Base-by-base conservation (phyloP, 1,284 basidiomycete genomes). In the Tilletia horrida region DNA sequence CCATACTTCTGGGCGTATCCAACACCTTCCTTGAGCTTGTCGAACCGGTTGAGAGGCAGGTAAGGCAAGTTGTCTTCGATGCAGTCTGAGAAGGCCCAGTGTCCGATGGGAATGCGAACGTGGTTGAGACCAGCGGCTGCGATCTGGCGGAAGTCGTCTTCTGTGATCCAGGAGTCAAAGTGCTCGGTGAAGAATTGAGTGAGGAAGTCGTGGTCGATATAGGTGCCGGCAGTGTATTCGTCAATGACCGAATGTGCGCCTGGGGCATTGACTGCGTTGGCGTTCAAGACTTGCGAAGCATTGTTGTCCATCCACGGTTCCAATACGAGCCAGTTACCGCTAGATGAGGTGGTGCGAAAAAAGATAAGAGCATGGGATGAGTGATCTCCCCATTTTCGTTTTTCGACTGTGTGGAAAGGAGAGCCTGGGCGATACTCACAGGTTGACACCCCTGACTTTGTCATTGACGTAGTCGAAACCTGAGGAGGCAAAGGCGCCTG, bases 251-350 rank as follows among this genome's bases (percentile, higher is more conserved):
- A 69, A 68, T 74, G 73, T 25, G 71, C 62, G 40, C 62, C 71
- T 35, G 74, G 74, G 0, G 74, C 73, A 64, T 77, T 77, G 70
- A 74, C 70, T 59, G 72, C 62, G 31, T 69, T 68, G 48, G 44
- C 63, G 27, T 70, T 70, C 45, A 70, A 62, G 27, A 25, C 52
- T 4, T 35, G 9, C 23, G 45, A 65, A 21, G 69, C 31, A 11
- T 25, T 31, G 18, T 63, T 25, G 52, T 66, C 67, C 69, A 70
- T 70, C 69, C 69, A 70, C 4, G 55, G 47, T 43, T 70, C 69
- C 40, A 69, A 45, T 11, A 70, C 43, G 21, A 70, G 64, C 61
- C 59, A 59, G 55, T 59, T 59, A 29, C 55, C 55, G 29, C 55
- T 59, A 16, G n/a, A n/a, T n/a, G n/a, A n/a, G n/a, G n/a, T n/a